A percentile compares a stretch with the other conserved stretches of the same genome.
Conservation (phyloP, 129 eudicot species). For the Flaveria linearis region DNA sequence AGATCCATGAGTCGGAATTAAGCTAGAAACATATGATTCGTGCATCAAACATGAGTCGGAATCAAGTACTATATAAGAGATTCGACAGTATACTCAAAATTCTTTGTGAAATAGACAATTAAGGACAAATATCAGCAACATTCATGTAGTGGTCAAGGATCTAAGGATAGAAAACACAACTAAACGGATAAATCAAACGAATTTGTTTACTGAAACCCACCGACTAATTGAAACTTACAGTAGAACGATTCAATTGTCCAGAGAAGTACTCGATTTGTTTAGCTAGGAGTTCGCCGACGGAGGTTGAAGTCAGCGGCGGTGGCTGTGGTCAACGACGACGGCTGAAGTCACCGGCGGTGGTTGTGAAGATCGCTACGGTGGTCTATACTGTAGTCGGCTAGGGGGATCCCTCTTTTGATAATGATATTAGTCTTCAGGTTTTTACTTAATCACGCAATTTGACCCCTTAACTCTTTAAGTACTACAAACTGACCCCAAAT, state of each 20-base stretch:
- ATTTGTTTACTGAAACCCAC: not conserved
- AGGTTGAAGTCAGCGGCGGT: conserved; percentile 10
- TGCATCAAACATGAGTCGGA: not conserved
- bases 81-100: not conserved
- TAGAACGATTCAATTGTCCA: not conserved
- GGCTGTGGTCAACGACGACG: not conserved
- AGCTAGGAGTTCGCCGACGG: conserved; percentile 1
- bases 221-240: conserved; percentile 25
- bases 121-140: not conserved
- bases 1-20: too few species aligned
- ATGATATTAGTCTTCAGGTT: too few species aligned
- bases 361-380: not conserved
- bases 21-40: too few species aligned
- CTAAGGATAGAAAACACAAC: not conserved
- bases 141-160: not conserved
- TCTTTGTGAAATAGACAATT: not conserved
- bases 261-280: not conserved
- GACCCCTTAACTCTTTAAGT: too few species aligned
- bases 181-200: not conserved
- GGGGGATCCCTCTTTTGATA: not conserved
- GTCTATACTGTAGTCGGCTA: conserved; percentile 1
- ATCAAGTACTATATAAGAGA: not conserved
- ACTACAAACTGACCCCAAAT: too few species aligned
- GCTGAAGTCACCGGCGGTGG: not conserved
- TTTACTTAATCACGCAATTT: too few species aligned